Evolutionary conservation across 2,329 filamentous ascomycete genomes (phyloP).

Genomic region (Pestalotiopsis sp.): DNA sequence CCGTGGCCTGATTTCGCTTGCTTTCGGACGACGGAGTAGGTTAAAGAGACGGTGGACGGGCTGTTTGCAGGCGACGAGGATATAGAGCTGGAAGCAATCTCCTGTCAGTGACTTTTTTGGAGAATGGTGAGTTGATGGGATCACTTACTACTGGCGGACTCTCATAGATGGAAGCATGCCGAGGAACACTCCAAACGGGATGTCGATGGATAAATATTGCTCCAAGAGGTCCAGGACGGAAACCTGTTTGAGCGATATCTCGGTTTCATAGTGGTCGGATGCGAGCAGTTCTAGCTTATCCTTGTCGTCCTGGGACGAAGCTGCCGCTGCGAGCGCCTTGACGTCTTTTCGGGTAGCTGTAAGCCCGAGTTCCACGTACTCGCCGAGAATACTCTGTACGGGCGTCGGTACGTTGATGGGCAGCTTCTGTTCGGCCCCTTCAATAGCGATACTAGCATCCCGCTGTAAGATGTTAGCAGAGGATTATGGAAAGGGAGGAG

Average conservation of each 20-base stretch:
- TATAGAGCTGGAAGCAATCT: conserved; percentile 55
- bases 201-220: conserved; percentile 57
- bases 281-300: conserved; percentile 50
- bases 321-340: conserved; percentile 31
- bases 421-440: conserved; percentile 54
- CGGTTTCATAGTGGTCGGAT: conserved; percentile 48
- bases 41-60: conserved; percentile 62
- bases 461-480: conserved; percentile 38
- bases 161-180: conserved; percentile 77
- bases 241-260: conserved; percentile 58
- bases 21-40: conserved; percentile 67
- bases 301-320: conserved; percentile 25
- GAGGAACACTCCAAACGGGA: conserved; percentile 70
- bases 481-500: background rate
- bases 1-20: conserved; percentile 54
- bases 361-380: conserved; percentile 74
- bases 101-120: background rate
- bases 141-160: conserved; percentile 72
- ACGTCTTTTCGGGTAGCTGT: conserved; percentile 69
- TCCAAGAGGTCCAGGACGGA: conserved; percentile 73
- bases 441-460: conserved; percentile 69
- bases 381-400: conserved; percentile 65
- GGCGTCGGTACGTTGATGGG: conserved; percentile 61
- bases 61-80: conserved; percentile 72
- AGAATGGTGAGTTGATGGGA: conserved; percentile 36